Percentiles rank a stretch among this genome's conserved stretches.
Evolutionary conservation across 148 eudicot species (phyloP).

Genomic region (Rhododendron williamsianum): DNA sequence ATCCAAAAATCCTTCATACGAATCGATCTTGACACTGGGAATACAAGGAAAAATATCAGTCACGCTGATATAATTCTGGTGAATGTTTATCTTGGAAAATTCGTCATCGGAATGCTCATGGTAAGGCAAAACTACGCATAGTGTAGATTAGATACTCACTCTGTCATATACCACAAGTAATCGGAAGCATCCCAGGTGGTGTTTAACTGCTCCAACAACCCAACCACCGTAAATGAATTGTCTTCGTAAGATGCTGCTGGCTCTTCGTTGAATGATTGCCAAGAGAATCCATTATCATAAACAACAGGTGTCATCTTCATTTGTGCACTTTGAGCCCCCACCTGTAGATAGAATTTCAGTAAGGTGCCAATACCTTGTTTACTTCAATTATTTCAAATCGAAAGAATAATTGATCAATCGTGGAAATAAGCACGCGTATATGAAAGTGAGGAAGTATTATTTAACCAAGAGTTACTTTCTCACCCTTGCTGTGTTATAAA

Average conservation of each 20-base stretch:
- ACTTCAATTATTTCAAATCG: background rate
- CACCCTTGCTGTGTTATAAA: conserved; percentile 77
- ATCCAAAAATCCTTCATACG: conserved; percentile 55
- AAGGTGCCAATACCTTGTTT: conserved; percentile 3
- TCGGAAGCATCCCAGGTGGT: conserved; percentile 69
- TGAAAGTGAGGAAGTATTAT: background rate
- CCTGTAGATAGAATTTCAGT: conserved; percentile 24
- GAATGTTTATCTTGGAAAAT: background rate
- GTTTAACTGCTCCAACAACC: conserved; percentile 75
- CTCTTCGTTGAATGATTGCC: conserved; percentile 65
- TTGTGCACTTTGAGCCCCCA: conserved; percentile 47
- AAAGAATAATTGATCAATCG: background rate
- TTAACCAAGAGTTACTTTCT: conserved; percentile 9
- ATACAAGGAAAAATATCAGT: conserved; percentile 8
- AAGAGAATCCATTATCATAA: conserved; percentile 32
- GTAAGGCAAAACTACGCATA: background rate
- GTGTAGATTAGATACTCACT: conserved; percentile 42
- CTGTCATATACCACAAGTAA: conserved; percentile 89
- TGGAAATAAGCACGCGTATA: background rate
- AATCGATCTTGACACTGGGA: conserved; percentile 58
- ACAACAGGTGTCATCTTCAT: conserved; percentile 54
- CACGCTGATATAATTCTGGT: background rate
- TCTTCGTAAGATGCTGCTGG: conserved; percentile 41
- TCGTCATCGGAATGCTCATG: background rate
- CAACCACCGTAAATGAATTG: conserved; percentile 45